Evolutionary conservation across 1,284 basidiomycete genomes (phyloP).

Genomic region (Pseudomicrostroma phylloplanum): DNA sequence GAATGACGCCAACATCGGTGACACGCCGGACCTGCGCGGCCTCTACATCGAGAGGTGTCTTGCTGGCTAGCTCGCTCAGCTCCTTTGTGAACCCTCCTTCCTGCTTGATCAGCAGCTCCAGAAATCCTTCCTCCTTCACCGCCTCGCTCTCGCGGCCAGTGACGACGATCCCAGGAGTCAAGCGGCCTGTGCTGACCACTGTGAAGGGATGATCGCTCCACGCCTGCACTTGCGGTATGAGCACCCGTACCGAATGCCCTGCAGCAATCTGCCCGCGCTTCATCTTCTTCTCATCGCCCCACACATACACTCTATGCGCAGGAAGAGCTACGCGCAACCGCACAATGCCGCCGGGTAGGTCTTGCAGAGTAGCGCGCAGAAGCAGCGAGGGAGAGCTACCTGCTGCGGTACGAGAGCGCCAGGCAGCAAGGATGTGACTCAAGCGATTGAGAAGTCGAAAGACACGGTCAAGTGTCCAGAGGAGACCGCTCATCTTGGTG

Average conservation of each 20-base stretch:
- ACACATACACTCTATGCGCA: neutral
- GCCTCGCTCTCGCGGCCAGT: neutral
- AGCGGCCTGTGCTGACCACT: slow-evolving; percentile 18
- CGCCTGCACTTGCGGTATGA: slow-evolving; percentile 24
- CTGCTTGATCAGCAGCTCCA: slow-evolving; percentile 25
- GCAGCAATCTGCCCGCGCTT: neutral
- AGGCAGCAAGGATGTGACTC: too few relatives aligned
- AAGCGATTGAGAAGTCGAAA: neutral
- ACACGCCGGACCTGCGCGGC: neutral
- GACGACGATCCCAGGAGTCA: too few relatives aligned
- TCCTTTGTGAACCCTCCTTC: slow-evolving; percentile 25
- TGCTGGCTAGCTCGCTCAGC: slow-evolving; percentile 2
- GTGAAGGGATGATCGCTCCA: slow-evolving; percentile 35
- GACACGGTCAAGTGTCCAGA: neutral
- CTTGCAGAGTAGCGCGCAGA: neutral
- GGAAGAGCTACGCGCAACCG: neutral
- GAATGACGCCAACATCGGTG: slow-evolving; percentile 16
- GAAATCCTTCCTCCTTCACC: slow-evolving; percentile 7
- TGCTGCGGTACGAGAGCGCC: neutral
- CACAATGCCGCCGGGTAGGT: neutral
- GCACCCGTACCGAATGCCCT: slow-evolving; percentile 17
- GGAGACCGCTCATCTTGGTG: neutral
- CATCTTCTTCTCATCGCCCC: neutral
- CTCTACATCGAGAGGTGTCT: neutral
- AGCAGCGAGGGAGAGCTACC: neutral